These are phyloP conservation scores for Candida pseudoviswanathii DNA, from an alignment of 1,139 yeast genomes.

Conservation along the genomic window DNA sequence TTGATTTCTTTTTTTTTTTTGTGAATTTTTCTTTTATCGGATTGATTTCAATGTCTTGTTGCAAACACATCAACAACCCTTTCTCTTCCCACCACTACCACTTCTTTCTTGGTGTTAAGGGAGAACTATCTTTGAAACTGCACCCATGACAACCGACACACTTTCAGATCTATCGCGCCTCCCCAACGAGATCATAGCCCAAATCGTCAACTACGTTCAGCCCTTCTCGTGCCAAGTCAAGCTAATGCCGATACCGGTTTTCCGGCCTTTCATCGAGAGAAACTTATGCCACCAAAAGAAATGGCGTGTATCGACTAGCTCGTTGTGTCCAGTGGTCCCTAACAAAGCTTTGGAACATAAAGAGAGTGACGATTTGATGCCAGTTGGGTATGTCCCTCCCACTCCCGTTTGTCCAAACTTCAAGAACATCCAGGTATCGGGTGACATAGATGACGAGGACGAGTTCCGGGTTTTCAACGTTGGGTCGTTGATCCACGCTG, in stretches of 20 bases:
- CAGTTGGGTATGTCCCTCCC: neutral
- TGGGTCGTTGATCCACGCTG: neutral
- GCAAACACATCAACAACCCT: no score
- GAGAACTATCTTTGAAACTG: no score
- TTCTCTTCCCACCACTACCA: no score
- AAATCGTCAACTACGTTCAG: neutral
- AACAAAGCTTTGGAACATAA: neutral
- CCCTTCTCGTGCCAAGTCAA: neutral
- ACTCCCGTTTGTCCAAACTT: neutral
- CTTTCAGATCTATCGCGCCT: neutral
- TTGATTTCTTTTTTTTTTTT: no score
- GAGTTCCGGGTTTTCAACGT: neutral
- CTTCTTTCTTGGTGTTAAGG: no score
- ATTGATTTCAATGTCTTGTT: no score
- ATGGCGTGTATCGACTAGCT: neutral
- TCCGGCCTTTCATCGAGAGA: neutral
- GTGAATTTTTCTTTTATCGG: no score
- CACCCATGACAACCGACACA: neutral
- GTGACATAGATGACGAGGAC: neutral
- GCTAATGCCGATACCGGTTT: constrained; percentile 1
- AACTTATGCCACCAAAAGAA: neutral
- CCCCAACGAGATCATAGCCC: neutral
- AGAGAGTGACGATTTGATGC: neutral
- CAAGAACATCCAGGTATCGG: neutral
- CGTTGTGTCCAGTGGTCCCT: neutral